Evolutionary conservation across 2,329 filamentous ascomycete genomes (phyloP).

Genomic region (Cladophialophora psammophila): DNA sequence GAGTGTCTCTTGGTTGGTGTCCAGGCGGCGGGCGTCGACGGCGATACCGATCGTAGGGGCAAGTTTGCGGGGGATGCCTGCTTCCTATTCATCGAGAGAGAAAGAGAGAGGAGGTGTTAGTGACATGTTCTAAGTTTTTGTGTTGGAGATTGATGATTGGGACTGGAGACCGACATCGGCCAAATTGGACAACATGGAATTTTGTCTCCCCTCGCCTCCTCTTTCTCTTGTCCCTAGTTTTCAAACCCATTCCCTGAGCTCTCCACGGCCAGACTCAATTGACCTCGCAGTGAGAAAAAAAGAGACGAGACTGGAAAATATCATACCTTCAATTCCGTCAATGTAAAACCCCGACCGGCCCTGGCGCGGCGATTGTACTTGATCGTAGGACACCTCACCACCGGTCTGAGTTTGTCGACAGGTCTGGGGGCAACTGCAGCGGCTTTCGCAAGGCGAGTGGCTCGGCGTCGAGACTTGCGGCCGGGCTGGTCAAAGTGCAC

Average conservation of each 20-base stretch:
- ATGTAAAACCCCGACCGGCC: slow-evolving; percentile 95
- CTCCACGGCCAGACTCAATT: slow-evolving; percentile 4
- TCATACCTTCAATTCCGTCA: slow-evolving; percentile 95
- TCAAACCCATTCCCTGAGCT: background rate
- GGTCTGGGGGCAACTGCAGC: slow-evolving; percentile 94
- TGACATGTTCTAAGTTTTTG: background rate
- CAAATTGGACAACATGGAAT: background rate
- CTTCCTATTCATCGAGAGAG: slow-evolving; percentile 67
- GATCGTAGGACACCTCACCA: slow-evolving; percentile 96
- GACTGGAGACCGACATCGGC: background rate
- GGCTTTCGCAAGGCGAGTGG: slow-evolving; percentile 92
- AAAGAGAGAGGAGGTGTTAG: background rate
- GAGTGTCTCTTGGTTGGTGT: slow-evolving; percentile 95
- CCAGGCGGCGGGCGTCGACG: slow-evolving; percentile 95
- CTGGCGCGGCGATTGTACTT: slow-evolving; percentile 99
- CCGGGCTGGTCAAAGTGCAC: slow-evolving; percentile 99
- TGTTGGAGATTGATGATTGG: background rate
- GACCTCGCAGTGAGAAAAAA: background rate
- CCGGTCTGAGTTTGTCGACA: slow-evolving; percentile 93
- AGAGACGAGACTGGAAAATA: background rate
- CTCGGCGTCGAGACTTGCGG: slow-evolving; percentile 91
- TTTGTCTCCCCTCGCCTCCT: background rate
- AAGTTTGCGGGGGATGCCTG: slow-evolving; percentile 91
- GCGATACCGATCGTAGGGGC: slow-evolving; percentile 96
- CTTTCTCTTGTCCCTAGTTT: background rate